These are phyloP conservation scores for Gillenia trifoliata DNA, from an alignment of 306 rosid species.

Conservation along the genomic window DNA sequence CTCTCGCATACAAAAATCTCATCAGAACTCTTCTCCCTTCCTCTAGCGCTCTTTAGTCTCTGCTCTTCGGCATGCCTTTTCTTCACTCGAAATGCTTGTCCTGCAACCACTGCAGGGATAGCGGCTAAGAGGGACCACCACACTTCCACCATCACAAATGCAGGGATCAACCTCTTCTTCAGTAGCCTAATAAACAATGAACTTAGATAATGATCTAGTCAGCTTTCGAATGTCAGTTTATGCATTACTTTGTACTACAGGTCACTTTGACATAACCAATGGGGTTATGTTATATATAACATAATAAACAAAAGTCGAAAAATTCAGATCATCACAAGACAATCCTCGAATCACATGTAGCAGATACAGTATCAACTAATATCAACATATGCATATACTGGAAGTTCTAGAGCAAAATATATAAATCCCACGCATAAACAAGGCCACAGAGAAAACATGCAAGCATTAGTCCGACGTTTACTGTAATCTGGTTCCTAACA, in stretches of 20 bases:
- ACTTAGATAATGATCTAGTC: neutral
- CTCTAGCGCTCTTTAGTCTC: constrained; percentile 59
- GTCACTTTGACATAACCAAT: neutral
- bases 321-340: neutral
- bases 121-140: constrained; percentile 45
- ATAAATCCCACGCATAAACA: neutral
- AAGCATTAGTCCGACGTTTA: neutral
- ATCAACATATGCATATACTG: neutral
- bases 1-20: constrained; percentile 91
- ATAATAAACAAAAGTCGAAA: neutral
- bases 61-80: constrained; percentile 63
- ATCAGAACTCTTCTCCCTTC: constrained; percentile 87
- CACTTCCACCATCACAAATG: constrained; percentile 43
- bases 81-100: constrained; percentile 70
- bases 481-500: neutral
- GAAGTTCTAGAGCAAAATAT: neutral
- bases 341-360: neutral
- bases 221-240: neutral
- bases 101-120: constrained; percentile 75
- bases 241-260: neutral
- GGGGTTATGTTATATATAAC: neutral
- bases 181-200: neutral
- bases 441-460: neutral
- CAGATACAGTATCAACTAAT: neutral
- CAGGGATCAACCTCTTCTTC: constrained; percentile 21